Evolutionary conservation across 441 rosid species (phyloP).

Genomic region (Syzygium syzygioides): DNA sequence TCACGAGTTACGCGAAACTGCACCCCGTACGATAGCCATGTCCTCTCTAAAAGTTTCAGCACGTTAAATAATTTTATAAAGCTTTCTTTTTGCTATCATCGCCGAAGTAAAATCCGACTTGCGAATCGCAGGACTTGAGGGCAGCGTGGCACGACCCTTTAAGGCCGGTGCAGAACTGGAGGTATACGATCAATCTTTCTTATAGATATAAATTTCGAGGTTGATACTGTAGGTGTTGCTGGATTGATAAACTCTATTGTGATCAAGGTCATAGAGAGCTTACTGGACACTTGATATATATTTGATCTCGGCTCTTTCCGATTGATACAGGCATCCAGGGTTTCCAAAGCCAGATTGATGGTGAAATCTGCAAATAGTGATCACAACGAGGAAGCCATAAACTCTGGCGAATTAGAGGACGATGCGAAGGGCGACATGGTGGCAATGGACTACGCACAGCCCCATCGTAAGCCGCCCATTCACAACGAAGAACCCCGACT

Average conservation of each 20-base stretch:
- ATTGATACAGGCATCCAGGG: slow-evolving; percentile 17
- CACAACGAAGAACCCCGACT: slow-evolving; percentile 60
- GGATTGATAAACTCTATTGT: neutral
- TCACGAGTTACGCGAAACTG: neutral
- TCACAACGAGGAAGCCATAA: slow-evolving; percentile 19
- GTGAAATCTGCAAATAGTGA: slow-evolving; percentile 2
- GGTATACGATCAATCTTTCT: neutral
- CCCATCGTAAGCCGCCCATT: slow-evolving; percentile 87
- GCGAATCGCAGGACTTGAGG: neutral
- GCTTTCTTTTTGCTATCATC: neutral
- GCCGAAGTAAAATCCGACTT: neutral
- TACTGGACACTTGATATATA: neutral
- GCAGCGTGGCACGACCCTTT: neutral
- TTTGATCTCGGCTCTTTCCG: neutral
- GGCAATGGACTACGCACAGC: slow-evolving; percentile 82
- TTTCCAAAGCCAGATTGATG: slow-evolving; percentile 13
- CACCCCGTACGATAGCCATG: neutral
- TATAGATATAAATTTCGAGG: neutral
- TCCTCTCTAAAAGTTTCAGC: neutral
- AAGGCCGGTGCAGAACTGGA: neutral
- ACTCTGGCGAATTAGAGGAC: slow-evolving; percentile 25
- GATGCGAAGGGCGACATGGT: slow-evolving; percentile 24
- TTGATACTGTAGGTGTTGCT: neutral
- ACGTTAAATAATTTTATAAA: neutral
- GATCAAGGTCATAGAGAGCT: neutral